Evolutionary conservation across 768 basidiomycete species (phyloP), one percentile per base, ranked within the genome.

Genomic region (Russula emetica): DNA sequence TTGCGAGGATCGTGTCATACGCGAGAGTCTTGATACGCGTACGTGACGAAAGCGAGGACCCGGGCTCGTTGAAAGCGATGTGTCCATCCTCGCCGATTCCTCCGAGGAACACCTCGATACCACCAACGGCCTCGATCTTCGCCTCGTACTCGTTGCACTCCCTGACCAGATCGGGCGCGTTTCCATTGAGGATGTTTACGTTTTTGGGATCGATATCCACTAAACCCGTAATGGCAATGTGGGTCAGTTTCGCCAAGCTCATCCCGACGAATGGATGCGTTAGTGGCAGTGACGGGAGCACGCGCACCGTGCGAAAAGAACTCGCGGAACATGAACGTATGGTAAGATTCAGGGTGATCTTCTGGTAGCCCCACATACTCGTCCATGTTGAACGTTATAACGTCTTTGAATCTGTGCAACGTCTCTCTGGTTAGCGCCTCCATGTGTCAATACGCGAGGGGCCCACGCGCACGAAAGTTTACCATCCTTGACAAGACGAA

Each of bases 11-110:
- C 44, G 93, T 95, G 72, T 92, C 92, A 71, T 92, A 91, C 26
- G 93, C 92, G 60, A 95, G 85, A 0, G 93, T 94, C 77, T 95
- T 94, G 78, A 95, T 93, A 57, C 93, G 85, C 14, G 93, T 94
- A 61, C 91, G 83, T 30, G 90, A 92, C 10, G 84, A 81, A 59
- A 95, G 84, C 5, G 92, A 94, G 8, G 90, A 93, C 9, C 92
- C 90, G 58, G 91, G 90, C 78, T 93, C 91, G 76, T 94, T 95
- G 79, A 94, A 95, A 14, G 93, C 93, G 67, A 94, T 90, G 71
- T 95, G 93, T 0, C 93, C 93, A 72, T 95, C 92, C 75, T 92
- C 92, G 63, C 93, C 93, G 67, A 94, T 94, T 10, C 93, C 93
- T n/a, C 88, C 93, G 36, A 95, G 80, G 82, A 95, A 95, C 63